Percentiles rank a stretch among this genome's conserved stretches.
Conservation (phyloP, 768 basidiomycete species). For the Boletus pseudopeckii region DNA sequence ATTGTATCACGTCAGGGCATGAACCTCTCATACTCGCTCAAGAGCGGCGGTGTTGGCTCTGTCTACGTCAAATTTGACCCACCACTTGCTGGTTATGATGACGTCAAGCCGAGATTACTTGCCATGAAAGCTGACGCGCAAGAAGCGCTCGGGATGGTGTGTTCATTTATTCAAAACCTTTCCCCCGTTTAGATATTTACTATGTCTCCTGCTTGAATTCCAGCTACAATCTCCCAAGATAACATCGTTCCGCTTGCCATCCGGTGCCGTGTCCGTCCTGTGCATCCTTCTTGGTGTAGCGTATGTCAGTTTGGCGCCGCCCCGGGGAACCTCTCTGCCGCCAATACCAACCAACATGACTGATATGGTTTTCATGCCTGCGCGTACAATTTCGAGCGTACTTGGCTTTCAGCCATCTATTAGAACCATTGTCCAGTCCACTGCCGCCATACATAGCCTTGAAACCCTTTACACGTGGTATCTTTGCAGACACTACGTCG, state of each 20-base stretch:
- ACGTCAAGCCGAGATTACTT: constrained; percentile 76
- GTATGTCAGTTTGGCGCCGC: constrained; percentile 21
- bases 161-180: constrained; percentile 17
- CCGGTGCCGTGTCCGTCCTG: constrained; percentile 27
- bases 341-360: constrained; percentile 11
- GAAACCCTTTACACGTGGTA: constrained; percentile 30
- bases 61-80: constrained; percentile 65
- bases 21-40: constrained; percentile 61
- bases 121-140: constrained; percentile 81
- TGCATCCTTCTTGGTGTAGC: constrained; percentile 9
- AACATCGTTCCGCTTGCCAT: constrained; percentile 49
- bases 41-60: constrained; percentile 41
- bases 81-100: constrained; percentile 69
- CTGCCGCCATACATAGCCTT: constrained; percentile 12
- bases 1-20: constrained; percentile 50
- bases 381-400: constrained; percentile 5
- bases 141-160: constrained; percentile 75
- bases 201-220: background rate
- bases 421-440: constrained; percentile 4
- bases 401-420: constrained; percentile 20
- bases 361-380: constrained; percentile 22
- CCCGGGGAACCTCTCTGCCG: constrained; percentile 16
- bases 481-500: constrained; percentile 30
- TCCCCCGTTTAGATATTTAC: background rate
- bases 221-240: constrained; percentile 66